A percentile compares a stretch with the other conserved stretches of the same genome.
phyloP scores from a whole-genome alignment of 225 moss, liverwort and hornwort species.

The Antitrichia curtipendula region DNA sequence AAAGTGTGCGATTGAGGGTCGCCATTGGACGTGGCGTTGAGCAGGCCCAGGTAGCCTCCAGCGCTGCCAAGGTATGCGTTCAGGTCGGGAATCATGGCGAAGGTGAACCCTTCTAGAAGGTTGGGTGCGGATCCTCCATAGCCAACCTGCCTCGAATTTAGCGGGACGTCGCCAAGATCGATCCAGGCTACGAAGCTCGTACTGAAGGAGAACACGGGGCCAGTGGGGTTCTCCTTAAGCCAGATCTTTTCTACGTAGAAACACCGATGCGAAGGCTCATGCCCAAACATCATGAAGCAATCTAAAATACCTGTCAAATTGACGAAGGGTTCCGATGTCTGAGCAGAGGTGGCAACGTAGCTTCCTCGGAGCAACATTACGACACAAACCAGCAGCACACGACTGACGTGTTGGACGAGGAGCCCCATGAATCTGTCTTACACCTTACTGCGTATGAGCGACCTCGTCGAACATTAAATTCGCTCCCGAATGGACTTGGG shows the following conservation, averaged over 20 bases:
- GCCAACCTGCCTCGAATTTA: neutral
- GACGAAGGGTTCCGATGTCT: neutral
- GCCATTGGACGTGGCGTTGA: neutral
- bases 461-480: neutral
- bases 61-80: neutral
- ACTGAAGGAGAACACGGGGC: neutral
- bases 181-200: neutral
- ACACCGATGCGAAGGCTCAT: neutral
- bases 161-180: neutral
- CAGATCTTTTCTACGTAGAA: neutral
- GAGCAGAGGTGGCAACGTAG: neutral
- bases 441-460: neutral
- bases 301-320: accelerated
- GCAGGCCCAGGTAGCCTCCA: neutral
- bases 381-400: neutral
- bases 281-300: accelerated
- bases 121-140: neutral
- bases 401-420: neutral
- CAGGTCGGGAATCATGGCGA: neutral
- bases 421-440: neutral
- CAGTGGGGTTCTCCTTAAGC: neutral
- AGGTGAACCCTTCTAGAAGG: neutral
- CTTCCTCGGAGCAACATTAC: neutral
- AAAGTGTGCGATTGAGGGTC: neutral
- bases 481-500: neutral